Percentiles rank a stretch among this genome's conserved stretches.
Conservation (phyloP, 1,284 basidiomycete species). For the Apiotrichum laibachii region DNA sequence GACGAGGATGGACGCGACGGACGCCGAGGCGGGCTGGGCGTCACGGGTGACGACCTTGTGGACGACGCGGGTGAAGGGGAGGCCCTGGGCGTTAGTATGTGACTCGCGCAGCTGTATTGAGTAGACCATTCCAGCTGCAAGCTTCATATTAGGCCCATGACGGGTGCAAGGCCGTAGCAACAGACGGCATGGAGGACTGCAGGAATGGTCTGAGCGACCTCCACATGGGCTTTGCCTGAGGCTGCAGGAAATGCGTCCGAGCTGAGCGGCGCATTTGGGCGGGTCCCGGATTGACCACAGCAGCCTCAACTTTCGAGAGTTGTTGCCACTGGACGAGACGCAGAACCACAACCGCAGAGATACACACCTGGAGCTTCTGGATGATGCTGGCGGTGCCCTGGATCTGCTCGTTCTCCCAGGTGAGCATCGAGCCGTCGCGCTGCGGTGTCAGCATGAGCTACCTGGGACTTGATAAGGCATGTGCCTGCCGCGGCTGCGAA, state of each 20-base stretch:
- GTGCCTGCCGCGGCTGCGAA: too few relatives aligned
- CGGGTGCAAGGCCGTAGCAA: too few relatives aligned
- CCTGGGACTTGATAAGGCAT: not conserved
- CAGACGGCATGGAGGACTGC: too few relatives aligned
- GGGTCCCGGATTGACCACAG: too few relatives aligned
- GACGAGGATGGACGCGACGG: conserved; percentile 69
- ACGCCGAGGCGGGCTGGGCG: conserved; percentile 75
- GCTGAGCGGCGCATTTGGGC: too few relatives aligned
- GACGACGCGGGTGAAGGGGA: conserved; percentile 77
- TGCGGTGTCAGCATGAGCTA: conserved; percentile 44
- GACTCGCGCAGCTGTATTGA: too few relatives aligned
- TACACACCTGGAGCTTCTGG: conserved; percentile 74
- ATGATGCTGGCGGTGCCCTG: conserved; percentile 63
- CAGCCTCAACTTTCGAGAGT: too few relatives aligned
- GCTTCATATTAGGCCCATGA: not conserved
- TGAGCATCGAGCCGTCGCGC: conserved; percentile 83
- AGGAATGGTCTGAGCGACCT: too few relatives aligned
- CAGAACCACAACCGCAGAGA: not conserved
- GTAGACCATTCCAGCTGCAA: too few relatives aligned
- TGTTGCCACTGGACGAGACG: not conserved
- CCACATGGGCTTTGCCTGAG: too few relatives aligned
- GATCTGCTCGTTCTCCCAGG: conserved; percentile 71
- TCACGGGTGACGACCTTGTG: conserved; percentile 84
- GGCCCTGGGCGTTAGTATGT: conserved; percentile 54
- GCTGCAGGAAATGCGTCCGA: too few relatives aligned